A percentile compares a stretch with the other conserved stretches of the same genome.
phyloP scores from a whole-genome alignment of 2,329 filamentous ascomycete species.

The Beauveria scarabaeidicola region DNA sequence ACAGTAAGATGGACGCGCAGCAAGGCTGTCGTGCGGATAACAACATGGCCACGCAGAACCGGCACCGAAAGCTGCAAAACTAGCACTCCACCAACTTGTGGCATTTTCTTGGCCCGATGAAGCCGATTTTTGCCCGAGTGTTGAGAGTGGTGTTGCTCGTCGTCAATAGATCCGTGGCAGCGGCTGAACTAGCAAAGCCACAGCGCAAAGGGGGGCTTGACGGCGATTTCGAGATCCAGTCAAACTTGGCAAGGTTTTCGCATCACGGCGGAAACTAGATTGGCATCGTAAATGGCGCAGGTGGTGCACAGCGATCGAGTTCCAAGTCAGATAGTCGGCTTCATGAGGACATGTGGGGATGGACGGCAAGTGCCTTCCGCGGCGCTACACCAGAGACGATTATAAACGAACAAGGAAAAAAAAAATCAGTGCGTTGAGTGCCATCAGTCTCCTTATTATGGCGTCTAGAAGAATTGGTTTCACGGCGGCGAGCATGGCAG shows the following conservation, averaged over 20 bases:
- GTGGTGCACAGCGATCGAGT: background rate
- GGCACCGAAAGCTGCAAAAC: background rate
- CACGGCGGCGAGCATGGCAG: background rate
- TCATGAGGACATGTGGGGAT: background rate
- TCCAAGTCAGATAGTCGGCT: background rate
- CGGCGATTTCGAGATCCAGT: background rate
- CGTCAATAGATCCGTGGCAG: background rate
- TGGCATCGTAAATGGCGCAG: background rate
- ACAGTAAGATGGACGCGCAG: background rate
- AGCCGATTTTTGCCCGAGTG: background rate
- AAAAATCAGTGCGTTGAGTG: background rate
- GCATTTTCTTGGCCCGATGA: background rate
- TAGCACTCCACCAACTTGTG: background rate
- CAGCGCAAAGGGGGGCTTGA: background rate
- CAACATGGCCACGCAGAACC: background rate
- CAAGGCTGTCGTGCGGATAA: background rate
- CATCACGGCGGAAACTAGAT: background rate
- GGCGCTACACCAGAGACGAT: background rate
- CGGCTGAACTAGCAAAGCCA: conserved; percentile 3
- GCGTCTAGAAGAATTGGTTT: background rate
- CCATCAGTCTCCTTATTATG: background rate
- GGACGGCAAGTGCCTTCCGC: background rate
- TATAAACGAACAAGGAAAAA: background rate
- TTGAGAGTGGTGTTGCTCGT: background rate
- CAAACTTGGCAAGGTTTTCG: background rate